Evolutionary conservation across 768 basidiomycete species (phyloP).

Genomic region (Pulveroboletus sp.): DNA sequence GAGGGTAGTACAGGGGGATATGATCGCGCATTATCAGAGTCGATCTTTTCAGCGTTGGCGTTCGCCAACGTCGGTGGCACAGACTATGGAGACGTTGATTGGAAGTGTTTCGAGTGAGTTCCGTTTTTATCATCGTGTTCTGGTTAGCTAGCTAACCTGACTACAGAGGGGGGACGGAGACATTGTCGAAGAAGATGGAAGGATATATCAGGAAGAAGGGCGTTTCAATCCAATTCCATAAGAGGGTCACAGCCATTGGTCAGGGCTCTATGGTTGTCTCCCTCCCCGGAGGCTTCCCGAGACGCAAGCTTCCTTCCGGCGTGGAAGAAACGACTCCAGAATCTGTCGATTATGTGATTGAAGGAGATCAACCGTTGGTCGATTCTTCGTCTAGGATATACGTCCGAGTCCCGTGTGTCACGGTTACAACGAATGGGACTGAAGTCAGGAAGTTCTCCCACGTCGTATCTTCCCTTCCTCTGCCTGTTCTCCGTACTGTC

Average conservation of each 20-base stretch:
- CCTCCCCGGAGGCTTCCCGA: conserved; percentile 1
- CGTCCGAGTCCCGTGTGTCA: neutral
- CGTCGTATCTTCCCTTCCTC: conserved; percentile 40
- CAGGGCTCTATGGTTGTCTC: conserved; percentile 2
- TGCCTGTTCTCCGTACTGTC: conserved; percentile 34
- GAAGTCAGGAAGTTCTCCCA: conserved; percentile 29
- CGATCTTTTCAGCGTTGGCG: conserved; percentile 28
- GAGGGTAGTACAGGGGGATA: conserved; percentile 29
- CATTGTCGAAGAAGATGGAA: conserved; percentile 22
- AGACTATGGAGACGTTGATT: conserved; percentile 15
- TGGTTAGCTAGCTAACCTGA: too few species aligned
- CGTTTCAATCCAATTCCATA: conserved; percentile 9
- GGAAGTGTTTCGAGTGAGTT: conserved; percentile 2
- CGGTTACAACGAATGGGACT: conserved; percentile 5
- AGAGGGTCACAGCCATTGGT: conserved; percentile 19
- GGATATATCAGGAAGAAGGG: conserved; percentile 6
- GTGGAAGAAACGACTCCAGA: neutral
- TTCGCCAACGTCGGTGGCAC: conserved; percentile 12
- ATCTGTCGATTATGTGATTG: neutral
- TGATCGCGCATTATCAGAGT: conserved; percentile 33
- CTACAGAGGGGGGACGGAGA: conserved; percentile 22
- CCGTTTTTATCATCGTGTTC: neutral
- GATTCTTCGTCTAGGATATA: neutral
- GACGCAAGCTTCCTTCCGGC: neutral
- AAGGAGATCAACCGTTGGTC: neutral